Evolutionary conservation across 495 filamentous ascomycete species (phyloP), one percentile per base, ranked within the genome.

Genomic region (Penicillium samsonianum): DNA sequence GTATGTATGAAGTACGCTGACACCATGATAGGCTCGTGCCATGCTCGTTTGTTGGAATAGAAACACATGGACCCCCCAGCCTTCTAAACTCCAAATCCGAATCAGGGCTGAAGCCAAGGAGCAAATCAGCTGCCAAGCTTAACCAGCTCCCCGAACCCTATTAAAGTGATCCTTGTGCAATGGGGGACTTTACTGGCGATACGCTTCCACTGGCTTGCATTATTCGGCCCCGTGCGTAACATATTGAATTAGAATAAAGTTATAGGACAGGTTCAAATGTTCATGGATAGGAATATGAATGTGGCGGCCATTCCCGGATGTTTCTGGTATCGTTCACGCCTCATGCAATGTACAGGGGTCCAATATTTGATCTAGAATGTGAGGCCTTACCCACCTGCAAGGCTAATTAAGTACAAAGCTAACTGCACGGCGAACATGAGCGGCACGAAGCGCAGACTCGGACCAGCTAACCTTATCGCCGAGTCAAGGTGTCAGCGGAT

Each of bases 141-240:
- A 28, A 59, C 53, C 67, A 62, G 59, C 58, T 54, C 52, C 54
- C 49, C 37, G 53, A 66, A 68, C 55, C 65, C 57, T 65, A 65
- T 54, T 65, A 53, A 22, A 65, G 50, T 57, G 35, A 35, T 30
- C 12, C 49, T 43, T 60, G 56, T 64, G 53, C 59, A 52, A 67
- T 57, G 31, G 43, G 37, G 43, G 55, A 62, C 61, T 68, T 70
- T 71, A 66, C 69, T 74, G 70, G 72, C 70, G 73, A 76, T 74
- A 71, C 69, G 72, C 70, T 73, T 71, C 61, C 58, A 62, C 66
- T 67, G 61, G 62, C 64, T 43, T 49, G 44, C 43, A 51, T 26
- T 25, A 51, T 26, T 30, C 38, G 48, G 65, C 58, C n/a, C 64
- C 59, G 65, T 68, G 65, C 65, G 50, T 50, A 33, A 55, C 43